Evolutionary conservation across 140 eudicot species (phyloP), one percentile per base, ranked within the genome.

Genomic region (Erigeron philadelphicus): DNA sequence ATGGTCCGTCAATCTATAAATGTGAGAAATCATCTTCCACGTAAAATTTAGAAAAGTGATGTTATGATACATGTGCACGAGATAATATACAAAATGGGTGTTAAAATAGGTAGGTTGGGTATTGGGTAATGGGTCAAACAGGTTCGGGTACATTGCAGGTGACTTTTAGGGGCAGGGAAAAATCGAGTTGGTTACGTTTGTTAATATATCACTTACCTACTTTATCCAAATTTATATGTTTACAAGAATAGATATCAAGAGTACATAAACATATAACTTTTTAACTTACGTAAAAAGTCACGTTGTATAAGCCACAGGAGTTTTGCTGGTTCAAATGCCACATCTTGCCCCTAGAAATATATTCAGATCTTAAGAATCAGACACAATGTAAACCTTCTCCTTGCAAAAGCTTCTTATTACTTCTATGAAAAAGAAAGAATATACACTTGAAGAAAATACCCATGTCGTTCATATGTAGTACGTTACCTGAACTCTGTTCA

Each of bases 271-370:
- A 4, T 19, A 61, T 35, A 43, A 25, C 3, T 12, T 71, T 10
- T 38, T 64, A 61, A 84, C 98, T 81, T 93, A 93, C 99, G 95
- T 52, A 93, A 73, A 67, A 87, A 90, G 80, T 90, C 97, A 19
- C 97, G 90, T 74, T 90, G 97, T 67, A 90, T 90, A 62, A 90
- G 88, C 97, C 97, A 90, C 65, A 90, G 18, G 44, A 90, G 83
- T 80, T 90, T 90, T 38, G 97, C 97, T 3, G 97, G 97, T 81
- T 87, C 95, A 76, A 90, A 90, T 2, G 97, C 97, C 79, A 90
- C 87, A 90, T 90, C 97, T 85, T 89, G 90, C 56, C 99, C 99
- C 99, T 93, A 75, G 74, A 81, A 45, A 46, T 23, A 55, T 21
- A 60, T 54, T 52, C 45, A 53, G 6, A 38, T 65, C 66, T 71